Evolutionary conservation across 2,329 filamentous ascomycete species (phyloP), one percentile per base, ranked within the genome.

Genomic region (Cercospora citrullina): DNA sequence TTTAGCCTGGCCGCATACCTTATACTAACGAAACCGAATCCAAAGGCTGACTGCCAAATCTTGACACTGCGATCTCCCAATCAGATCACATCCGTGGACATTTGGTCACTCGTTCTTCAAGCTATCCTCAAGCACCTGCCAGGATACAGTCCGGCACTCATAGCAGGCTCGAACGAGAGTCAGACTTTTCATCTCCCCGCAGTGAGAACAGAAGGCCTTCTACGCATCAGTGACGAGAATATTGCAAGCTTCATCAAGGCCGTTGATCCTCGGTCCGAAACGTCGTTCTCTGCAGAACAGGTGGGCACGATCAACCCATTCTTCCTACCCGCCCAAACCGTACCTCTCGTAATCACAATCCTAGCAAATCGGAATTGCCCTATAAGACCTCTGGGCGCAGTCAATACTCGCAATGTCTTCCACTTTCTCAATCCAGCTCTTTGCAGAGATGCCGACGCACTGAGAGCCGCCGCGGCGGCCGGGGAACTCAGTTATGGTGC

Each of bases 391-490:
- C 64, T 72, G 2, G 70, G 70, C 18, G 68, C 70, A 2, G 68
- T 72, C 57, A 72, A 72, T 30, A 72, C 70, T 2, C 28, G 70
- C 12, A 72, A 72, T 16, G 23, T 53, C 18, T 60, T 71, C 18
- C 64, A 64, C 21, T 58, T 72, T 10, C 57, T 63, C 31, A n/a
- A 69, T 2, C 66, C 68, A 5, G n/a, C 18, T 18, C 26, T 65
- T 5, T 68, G 65, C 31, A 64, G 66, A 12, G 45, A 68, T 57
- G 6, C 33, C 10, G 18, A n/a, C 10, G 21, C 26, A 9, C 33
- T 70, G 18, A 30, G 28, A 45, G 53, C 60, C 9, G 62, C 59
- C 3, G 58, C 68, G 4, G 45, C 51, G 12, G 58, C 57, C 7
- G 51, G 45, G 4, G 16, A 58, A 10, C 53, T 71, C 14, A 61